Conservation (phyloP, 208 protist genomes). For the Leishmania martiniquensis region DNA sequence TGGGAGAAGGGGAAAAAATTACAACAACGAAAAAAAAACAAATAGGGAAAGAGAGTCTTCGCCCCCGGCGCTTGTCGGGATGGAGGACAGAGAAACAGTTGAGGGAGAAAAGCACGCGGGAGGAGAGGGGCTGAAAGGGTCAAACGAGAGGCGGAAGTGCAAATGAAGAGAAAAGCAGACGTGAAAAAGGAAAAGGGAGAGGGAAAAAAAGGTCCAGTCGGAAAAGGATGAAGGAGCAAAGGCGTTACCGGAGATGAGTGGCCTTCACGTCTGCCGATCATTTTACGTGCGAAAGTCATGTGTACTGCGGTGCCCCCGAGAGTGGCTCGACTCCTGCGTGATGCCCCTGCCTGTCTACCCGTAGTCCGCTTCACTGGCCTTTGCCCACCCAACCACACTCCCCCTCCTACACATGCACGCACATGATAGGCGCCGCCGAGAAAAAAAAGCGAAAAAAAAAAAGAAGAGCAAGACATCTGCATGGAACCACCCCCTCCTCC, state of each 20-base stretch:
- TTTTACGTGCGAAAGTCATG: not conserved
- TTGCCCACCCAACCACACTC: not conserved
- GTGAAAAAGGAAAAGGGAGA: not conserved
- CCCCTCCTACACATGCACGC: too few species aligned
- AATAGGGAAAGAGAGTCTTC: too few species aligned
- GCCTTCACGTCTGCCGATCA: not conserved
- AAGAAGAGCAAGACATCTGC: not conserved
- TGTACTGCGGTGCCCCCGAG: not conserved
- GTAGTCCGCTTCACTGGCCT: not conserved
- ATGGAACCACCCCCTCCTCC: not conserved
- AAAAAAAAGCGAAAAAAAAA: not conserved
- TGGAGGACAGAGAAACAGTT: too few species aligned
- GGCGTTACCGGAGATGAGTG: not conserved
- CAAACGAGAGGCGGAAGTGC: too few species aligned
- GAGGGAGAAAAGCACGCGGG: too few species aligned
- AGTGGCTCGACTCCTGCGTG: not conserved
- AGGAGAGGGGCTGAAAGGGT: too few species aligned
- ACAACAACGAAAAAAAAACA: not conserved
- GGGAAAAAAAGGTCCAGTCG: too few species aligned
- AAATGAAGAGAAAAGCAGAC: not conserved
- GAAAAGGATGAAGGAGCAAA: not conserved
- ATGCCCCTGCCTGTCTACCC: too few species aligned
- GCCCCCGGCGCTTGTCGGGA: too few species aligned
- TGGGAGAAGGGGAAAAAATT: too few species aligned
- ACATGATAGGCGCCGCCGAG: not conserved